Conservation (phyloP, 805 yeast genomes). For the Ogataea minuta region DNA sequence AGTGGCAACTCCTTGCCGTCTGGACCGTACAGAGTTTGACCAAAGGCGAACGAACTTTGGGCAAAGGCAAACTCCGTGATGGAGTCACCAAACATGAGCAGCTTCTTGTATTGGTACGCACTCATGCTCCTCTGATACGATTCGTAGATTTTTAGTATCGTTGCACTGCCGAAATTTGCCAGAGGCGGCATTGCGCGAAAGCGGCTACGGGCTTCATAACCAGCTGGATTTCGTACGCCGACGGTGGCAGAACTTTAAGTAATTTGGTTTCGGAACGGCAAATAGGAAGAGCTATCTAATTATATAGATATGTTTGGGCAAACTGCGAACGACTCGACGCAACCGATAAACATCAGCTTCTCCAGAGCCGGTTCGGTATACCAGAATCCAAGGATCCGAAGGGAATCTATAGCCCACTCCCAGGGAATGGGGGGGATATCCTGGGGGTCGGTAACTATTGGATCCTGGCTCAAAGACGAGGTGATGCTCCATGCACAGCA, state of each 20-base stretch:
- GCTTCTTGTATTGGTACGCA: conserved; percentile 22
- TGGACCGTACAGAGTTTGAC: background rate
- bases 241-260: conserved; percentile 11
- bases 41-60: conserved; percentile 26
- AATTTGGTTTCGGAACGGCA: conserved; percentile 10
- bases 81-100: conserved; percentile 38
- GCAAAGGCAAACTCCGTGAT: conserved; percentile 33
- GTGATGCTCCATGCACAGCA: conserved; percentile 52
- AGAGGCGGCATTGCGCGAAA: background rate
- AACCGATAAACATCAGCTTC: conserved; percentile 40
- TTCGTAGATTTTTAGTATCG: no score
- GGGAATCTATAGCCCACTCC: conserved; percentile 92
- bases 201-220: conserved; percentile 8
- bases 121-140: no score
- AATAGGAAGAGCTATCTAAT: conserved; percentile 8
- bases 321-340: conserved; percentile 31
- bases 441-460: conserved; percentile 95
- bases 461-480: conserved; percentile 95
- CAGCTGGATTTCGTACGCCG: conserved; percentile 5
- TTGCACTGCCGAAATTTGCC: background rate
- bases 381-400: conserved; percentile 55
- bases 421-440: conserved; percentile 98
- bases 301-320: conserved; percentile 27
- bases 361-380: conserved; percentile 38
- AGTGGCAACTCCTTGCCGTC: conserved; percentile 18